Percentiles rank a stretch among this genome's conserved stretches.
phyloP scores from a whole-genome alignment of 1,284 basidiomycete species.

The Cryptococcus sp. region DNA sequence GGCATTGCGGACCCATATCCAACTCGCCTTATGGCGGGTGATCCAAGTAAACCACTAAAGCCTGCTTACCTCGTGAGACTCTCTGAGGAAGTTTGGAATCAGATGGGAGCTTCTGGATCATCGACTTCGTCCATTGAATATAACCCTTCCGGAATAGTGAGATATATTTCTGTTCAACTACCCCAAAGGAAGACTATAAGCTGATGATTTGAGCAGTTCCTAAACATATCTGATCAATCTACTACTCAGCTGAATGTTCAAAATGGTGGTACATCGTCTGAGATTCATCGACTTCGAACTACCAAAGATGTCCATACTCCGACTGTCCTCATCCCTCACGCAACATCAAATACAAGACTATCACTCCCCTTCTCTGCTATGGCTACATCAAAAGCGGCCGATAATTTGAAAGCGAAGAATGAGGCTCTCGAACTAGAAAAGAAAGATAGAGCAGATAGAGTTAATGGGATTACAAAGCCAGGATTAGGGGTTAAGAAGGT shows the following conservation, averaged over 20 bases:
- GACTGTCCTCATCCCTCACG: conserved; percentile 15
- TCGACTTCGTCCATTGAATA: conserved; percentile 21
- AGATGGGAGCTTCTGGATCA: conserved; percentile 6
- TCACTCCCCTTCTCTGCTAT: conserved; percentile 25
- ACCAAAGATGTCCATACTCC: neutral
- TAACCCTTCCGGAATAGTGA: too few relatives aligned
- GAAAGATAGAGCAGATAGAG: conserved; percentile 22
- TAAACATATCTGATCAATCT: conserved; percentile 23
- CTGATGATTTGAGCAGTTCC: conserved; percentile 8
- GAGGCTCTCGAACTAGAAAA: conserved; percentile 25
- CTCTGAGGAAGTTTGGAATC: conserved; percentile 32
- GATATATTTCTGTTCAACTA: too few relatives aligned
- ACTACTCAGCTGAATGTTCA: conserved; percentile 22
- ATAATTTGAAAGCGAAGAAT: conserved; percentile 27
- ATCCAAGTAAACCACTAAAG: neutral
- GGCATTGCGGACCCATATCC: neutral
- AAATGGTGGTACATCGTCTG: conserved; percentile 18
- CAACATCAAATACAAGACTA: conserved; percentile 36
- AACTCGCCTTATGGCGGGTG: neutral
- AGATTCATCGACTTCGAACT: conserved; percentile 17
- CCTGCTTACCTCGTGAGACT: conserved; percentile 34
- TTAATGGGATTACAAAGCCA: conserved; percentile 13
- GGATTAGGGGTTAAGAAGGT: neutral
- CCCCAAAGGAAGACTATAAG: neutral
- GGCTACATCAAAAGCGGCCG: conserved; percentile 20